Conservation (phyloP, 2,329 filamentous ascomycete genomes). For the Huntiella bhutanensis region DNA sequence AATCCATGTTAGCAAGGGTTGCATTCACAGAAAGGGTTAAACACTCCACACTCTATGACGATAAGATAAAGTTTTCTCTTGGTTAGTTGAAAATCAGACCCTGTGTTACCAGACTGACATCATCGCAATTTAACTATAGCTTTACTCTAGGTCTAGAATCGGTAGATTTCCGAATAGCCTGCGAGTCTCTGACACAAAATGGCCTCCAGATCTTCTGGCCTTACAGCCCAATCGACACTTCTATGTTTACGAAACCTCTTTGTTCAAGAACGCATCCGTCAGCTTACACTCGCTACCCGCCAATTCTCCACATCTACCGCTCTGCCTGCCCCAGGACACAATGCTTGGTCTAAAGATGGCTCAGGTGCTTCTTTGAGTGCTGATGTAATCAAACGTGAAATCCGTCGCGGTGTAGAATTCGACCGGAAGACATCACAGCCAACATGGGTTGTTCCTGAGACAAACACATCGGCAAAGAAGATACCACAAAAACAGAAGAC, state of each 20-base stretch:
- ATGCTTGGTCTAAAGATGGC: not conserved
- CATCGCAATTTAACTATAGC: too few species aligned
- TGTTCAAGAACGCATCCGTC: slow-evolving; percentile 5
- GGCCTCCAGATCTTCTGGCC: not conserved
- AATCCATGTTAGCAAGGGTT: too few species aligned
- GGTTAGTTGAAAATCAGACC: not conserved
- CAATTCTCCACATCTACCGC: too few species aligned
- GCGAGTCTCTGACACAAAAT: not conserved
- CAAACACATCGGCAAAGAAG: too few species aligned
- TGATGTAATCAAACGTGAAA: slow-evolving; percentile 9
- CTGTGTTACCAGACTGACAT: not conserved
- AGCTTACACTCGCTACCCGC: slow-evolving; percentile 1
- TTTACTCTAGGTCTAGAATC: too few species aligned
- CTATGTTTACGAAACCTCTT: slow-evolving; percentile 3
- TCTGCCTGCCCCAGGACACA: not conserved
- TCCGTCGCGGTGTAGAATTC: slow-evolving; percentile 8
- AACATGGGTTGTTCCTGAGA: slow-evolving; percentile 10
- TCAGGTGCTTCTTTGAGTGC: not conserved
- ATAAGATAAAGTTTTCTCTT: slow-evolving; percentile 12
- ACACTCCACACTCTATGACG: not conserved
- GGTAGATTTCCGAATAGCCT: too few species aligned
- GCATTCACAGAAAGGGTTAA: too few species aligned
- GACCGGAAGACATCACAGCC: slow-evolving; percentile 10
- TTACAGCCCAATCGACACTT: not conserved
- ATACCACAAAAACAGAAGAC: slow-evolving; percentile 2